A percentile compares a stretch with the other conserved stretches of the same genome.
Conservation (phyloP, 805 yeast species). For the Isabelozyma rhagii region DNA sequence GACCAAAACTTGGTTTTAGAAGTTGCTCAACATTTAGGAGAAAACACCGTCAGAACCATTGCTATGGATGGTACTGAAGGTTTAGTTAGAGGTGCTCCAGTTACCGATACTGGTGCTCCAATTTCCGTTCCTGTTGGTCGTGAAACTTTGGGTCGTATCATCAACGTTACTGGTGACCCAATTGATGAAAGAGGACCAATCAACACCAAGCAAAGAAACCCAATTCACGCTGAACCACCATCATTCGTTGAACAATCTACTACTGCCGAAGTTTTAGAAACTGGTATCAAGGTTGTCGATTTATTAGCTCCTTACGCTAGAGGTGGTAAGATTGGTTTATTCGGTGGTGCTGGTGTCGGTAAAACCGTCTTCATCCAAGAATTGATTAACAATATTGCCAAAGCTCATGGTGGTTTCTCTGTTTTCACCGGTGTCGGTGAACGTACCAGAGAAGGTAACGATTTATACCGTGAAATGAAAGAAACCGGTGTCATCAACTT, state of each 20-base stretch:
- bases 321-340: slow-evolving; percentile 99
- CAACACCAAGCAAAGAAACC: slow-evolving; percentile 86
- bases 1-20: slow-evolving; percentile 85
- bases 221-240: slow-evolving; percentile 99
- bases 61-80: slow-evolving; percentile 99
- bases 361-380: slow-evolving; percentile 99
- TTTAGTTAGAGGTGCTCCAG: slow-evolving; percentile 94
- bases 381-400: slow-evolving; percentile 98
- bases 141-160: slow-evolving; percentile 97
- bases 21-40: slow-evolving; percentile 99
- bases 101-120: slow-evolving; percentile 95
- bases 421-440: slow-evolving; percentile 99
- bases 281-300: slow-evolving; percentile 99
- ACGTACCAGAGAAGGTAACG: slow-evolving; percentile 99
- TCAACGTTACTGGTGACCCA: slow-evolving; percentile 99
- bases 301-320: slow-evolving; percentile 99
- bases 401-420: slow-evolving; percentile 99
- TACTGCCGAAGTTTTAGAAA: slow-evolving; percentile 95
- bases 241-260: slow-evolving; percentile 95
- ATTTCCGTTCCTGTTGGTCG: slow-evolving; percentile 99
- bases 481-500: slow-evolving; percentile 99
- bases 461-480: slow-evolving; percentile 99
- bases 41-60: slow-evolving; percentile 99
- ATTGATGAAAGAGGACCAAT: slow-evolving; percentile 99
- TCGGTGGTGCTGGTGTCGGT: slow-evolving; percentile 99